Evolutionary conservation across 139 green algal genomes (phyloP).

Genomic region (Edaphochlamys debaryana): DNA sequence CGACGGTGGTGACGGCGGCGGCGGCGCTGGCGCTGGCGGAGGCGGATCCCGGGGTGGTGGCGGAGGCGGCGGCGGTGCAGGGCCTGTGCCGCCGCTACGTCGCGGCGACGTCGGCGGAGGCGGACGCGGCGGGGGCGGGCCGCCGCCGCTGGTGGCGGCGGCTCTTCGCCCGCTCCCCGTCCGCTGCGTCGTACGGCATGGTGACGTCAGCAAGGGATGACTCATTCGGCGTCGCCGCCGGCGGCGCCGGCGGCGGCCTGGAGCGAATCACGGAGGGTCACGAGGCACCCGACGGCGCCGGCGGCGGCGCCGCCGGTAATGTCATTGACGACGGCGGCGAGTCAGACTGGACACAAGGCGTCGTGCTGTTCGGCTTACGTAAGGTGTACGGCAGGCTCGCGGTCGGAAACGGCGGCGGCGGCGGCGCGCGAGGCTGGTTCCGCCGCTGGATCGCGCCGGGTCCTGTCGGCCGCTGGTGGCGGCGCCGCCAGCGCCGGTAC

Average conservation of each 20-base stretch:
- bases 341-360: slow-evolving; percentile 29
- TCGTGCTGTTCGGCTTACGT: slow-evolving; percentile 77
- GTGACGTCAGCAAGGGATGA: no score
- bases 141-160: no score
- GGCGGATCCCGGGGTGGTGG: background rate
- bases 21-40: background rate
- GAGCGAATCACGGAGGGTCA: no score
- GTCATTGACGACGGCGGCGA: background rate
- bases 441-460: background rate
- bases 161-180: no score
- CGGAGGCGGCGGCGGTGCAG: background rate
- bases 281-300: no score
- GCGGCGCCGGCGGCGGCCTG: no score
- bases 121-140: no score
- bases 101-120: no score
- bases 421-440: background rate
- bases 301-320: background rate
- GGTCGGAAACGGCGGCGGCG: background rate
- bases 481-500: background rate
- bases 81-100: background rate
- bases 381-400: slow-evolving; percentile 61
- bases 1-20: background rate
- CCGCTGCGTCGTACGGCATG: no score
- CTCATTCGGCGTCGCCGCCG: no score
- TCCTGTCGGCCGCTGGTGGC: no score